These are phyloP conservation scores for Austroboletus niveus DNA, from an alignment of 1,284 basidiomycete species.

Conservation along the genomic window DNA sequence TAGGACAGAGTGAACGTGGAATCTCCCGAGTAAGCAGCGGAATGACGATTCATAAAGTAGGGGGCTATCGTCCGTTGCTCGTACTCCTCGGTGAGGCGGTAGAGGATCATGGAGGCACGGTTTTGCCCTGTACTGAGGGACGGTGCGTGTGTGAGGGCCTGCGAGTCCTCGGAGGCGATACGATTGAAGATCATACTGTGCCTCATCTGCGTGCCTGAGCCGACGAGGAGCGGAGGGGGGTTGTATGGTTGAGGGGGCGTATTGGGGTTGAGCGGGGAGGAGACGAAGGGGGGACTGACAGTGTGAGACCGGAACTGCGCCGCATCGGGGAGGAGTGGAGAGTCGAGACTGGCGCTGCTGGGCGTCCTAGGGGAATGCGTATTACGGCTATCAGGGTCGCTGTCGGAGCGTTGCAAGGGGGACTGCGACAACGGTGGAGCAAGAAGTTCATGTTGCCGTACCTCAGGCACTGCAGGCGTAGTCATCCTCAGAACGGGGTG, in stretches of 20 bases:
- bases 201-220: slow-evolving; percentile 31
- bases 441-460: background rate
- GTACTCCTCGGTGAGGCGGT: slow-evolving; percentile 53
- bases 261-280: slow-evolving; percentile 51
- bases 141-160: slow-evolving; percentile 33
- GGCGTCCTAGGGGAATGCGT: background rate
- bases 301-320: slow-evolving; percentile 31
- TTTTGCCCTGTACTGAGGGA: slow-evolving; percentile 9
- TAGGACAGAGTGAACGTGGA: slow-evolving; percentile 52
- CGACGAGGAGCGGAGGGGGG: slow-evolving; percentile 21
- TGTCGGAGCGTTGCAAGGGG: slow-evolving; percentile 7
- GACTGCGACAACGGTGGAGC: background rate
- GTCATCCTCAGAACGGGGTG: slow-evolving; percentile 10
- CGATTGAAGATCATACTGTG: slow-evolving; percentile 39
- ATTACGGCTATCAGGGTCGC: slow-evolving; percentile 10
- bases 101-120: slow-evolving; percentile 65
- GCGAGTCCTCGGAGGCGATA: slow-evolving; percentile 49
- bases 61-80: slow-evolving; percentile 25
- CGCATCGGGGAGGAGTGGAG: slow-evolving; percentile 16
- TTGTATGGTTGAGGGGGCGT: slow-evolving; percentile 11
- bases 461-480: background rate
- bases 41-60: slow-evolving; percentile 35
- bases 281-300: slow-evolving; percentile 36
- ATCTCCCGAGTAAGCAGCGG: slow-evolving; percentile 44
- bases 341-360: slow-evolving; percentile 18